Base-by-base conservation (phyloP, 2,329 filamentous ascomycete species). In the Nemania sp. region DNA sequence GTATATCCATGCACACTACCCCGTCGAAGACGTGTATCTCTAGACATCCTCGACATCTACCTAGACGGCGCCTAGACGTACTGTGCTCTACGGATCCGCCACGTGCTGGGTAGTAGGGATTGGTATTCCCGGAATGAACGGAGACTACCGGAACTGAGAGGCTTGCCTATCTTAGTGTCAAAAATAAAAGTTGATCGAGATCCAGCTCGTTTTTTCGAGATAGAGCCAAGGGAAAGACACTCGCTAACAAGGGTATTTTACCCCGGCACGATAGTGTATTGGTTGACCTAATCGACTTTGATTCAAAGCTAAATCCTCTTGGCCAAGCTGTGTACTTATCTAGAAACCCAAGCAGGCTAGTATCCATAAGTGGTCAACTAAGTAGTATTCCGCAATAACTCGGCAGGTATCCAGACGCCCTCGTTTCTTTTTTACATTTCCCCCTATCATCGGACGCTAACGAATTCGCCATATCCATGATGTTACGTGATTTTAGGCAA, bases 51-150 rank as follows among this genome's bases (percentile, higher is more conserved):
- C n/a, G n/a, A n/a, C n/a, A n/a, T n/a, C n/a, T n/a, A n/a, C n/a
- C n/a, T n/a, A n/a, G n/a, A n/a, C n/a, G n/a, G n/a, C n/a, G n/a
- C n/a, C n/a, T n/a, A n/a, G n/a, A n/a, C n/a, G n/a, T n/a, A 54
- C 25, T 10, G n/a, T 43, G 43, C 25, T 43, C 7, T 43, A 42
- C 39, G 5, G 20, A 34, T 25, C 18, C 42, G 39, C 59, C 59
- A 62, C 54, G 54, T 62, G 59, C 59, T 12, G 37, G 21, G 6
- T 20, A 21, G 42, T 45, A 58, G 46, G 54, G 59, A 45, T 61
- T 37, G 43, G 20, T 13, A 35, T 47, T 18, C 43, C 34, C 25
- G 35, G 52, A 49, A 56, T 12, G n/a, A 50, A 25, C 46, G 47
- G 54, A 52, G 25, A 29, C 25, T 40, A 7, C 47, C 48, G 32